A percentile compares a stretch with the other conserved stretches of the same genome.
These are phyloP conservation scores for Oryza longistaminata DNA, from an alignment of 176 grass and related monocot species.

Conservation along the genomic window DNA sequence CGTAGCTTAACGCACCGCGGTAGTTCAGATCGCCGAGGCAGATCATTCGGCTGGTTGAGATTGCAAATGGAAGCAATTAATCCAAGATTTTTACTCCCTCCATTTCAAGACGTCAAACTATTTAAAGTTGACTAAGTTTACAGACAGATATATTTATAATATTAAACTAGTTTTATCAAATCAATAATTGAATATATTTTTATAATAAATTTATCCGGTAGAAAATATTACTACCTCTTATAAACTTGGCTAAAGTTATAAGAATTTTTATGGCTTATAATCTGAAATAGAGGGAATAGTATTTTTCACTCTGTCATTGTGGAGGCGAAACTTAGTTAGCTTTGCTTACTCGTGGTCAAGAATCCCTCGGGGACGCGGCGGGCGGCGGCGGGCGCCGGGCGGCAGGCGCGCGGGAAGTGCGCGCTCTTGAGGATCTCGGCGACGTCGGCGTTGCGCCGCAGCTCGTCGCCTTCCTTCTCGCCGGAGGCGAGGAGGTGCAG, in stretches of 20 bases:
- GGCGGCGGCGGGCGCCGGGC: conserved; percentile 33
- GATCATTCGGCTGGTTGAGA: conserved; percentile 55
- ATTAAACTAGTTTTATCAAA: too few relatives aligned
- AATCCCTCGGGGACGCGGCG: conserved; percentile 62
- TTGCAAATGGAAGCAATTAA: background rate
- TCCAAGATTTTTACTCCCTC: background rate
- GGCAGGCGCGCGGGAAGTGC: conserved; percentile 81
- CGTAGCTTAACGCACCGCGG: conserved; percentile 68
- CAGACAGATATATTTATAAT: too few relatives aligned
- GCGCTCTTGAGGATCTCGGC: conserved; percentile 86
- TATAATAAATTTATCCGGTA: too few relatives aligned
- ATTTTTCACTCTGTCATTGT: background rate
- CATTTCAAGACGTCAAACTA: too few relatives aligned
- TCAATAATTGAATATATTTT: too few relatives aligned
- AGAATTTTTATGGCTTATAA: too few relatives aligned
- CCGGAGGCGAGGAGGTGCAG: conserved; percentile 92
- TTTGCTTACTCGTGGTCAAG: conserved; percentile 79
- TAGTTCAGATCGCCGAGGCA: conserved; percentile 95
- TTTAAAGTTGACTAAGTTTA: too few relatives aligned
- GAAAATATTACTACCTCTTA: too few relatives aligned
- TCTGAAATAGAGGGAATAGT: too few relatives aligned
- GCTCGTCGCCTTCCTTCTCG: conserved; percentile 93
- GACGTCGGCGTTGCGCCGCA: conserved; percentile 83
- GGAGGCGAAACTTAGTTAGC: background rate
- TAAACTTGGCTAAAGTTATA: too few relatives aligned